Base-by-base conservation (phyloP, 1,284 basidiomycete species). In the Dichomitus squalens region DNA sequence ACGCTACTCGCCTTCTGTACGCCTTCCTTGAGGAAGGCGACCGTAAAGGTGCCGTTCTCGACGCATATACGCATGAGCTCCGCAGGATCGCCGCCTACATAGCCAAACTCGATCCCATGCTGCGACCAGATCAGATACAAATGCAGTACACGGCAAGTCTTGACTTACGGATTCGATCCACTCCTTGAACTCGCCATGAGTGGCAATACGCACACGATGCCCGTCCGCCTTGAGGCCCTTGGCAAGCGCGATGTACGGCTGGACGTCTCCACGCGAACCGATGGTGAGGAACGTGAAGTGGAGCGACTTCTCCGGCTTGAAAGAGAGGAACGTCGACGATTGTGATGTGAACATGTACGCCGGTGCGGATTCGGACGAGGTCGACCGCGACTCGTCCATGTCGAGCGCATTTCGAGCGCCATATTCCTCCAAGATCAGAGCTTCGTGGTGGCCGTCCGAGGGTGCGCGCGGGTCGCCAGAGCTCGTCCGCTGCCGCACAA, bases 1-100 rank as follows among this genome's bases (percentile, higher is more conserved):
- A 33, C 47, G 58, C 1, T 41, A 57, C 70, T 27, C 55, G 93
- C 93, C 84, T 95, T 96, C 58, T 86, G 81, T 47, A 98, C 74
- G 11, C 88, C 90, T 71, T 98, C 96, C 69, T 90, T 95, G 68
- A 98, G 75, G 75, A 98, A 98, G 0, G 94, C 86, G 31, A 98
- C 88, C 0, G 96, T 97, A 71, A 98, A 98, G 62, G 91, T 97
- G 58, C 97, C 95, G 72, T 98, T 96, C 74, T 97, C 95, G 36
- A 97, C 90, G 71, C 95, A 97, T 62, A 97, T 93, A 44, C 89
- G 82, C 92, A 95, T 92, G 52, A 99, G 79, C 73, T 98, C 96
- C 2, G 96, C 95, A 3, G 96, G 96, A 72, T 99, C 97, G 18
- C 97, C 96, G 16, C 96, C 96, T 25, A 98, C 93, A 66, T 87